Base-by-base conservation (phyloP, 371 early-diverging fungal species). In the Lichtheimia ornata region DNA sequence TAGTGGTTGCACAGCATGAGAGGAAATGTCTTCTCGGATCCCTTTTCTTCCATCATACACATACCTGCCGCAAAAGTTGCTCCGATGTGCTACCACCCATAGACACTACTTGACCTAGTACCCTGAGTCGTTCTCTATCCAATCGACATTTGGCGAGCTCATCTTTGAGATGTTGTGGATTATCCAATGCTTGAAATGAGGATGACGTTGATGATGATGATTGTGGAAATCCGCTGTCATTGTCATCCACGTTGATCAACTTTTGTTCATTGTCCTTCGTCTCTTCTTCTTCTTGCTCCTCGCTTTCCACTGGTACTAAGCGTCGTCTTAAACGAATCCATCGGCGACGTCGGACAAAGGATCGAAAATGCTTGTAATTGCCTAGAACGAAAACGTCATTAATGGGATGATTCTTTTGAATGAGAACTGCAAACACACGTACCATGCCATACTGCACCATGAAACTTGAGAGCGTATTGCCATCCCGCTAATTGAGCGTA, bases 321-420 rank as follows among this genome's bases (percentile, higher is more conserved):
- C 77, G 57, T 53, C 74, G 77, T 58, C 88, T 74, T 59, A 84
- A 66, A 17, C 86, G 63, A 14, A 87, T 71, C 88, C 88, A 87
- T 24, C 83, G 74, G 53, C 88, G 71, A 50, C 85, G 72, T 28
- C 88, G 79, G n/a, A 84, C 83, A 79, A 85, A 87, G 1, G 85
- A 84, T 18, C 84, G 72, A 43, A 87, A 82, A 27, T 81, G 66
- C 59, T 83, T 83, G 58, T 83, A 79, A 41, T 74, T 73, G 9
- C 81, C 79, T 74, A 62, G 27, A 35, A 35, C 1, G 2, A 35
- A 11, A 35, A 5, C 9, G 11, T 35, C 35, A 35, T 35, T 11
- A 35, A 35, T 35, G 2, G 7, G 11, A 2, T 9, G 35, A 9
- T 35, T 35, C 35, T 2, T 11, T 35, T 35, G 35, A 35, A 35